Conservation (phyloP, 108 stramenopile genomes). For the Nitzschia sp. region DNA sequence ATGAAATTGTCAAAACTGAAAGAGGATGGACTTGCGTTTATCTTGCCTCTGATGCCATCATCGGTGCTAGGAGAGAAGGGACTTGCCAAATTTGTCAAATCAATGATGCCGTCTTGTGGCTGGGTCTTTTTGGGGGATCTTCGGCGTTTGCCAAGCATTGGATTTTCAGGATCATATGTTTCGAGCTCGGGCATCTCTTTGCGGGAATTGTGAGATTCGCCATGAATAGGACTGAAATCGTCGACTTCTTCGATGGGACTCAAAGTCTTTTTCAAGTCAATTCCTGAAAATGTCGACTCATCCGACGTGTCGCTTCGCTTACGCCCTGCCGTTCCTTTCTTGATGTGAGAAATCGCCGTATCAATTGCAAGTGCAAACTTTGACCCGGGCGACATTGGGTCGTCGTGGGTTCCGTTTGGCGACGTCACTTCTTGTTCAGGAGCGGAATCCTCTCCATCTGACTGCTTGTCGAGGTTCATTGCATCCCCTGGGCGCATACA, state of each 20-base stretch:
- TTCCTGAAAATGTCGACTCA: neutral
- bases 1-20: conserved; percentile 24
- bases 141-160: neutral
- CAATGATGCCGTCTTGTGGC: conserved; percentile 3
- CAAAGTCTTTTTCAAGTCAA: conserved; percentile 3
- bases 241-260: conserved; percentile 19
- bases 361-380: conserved; percentile 13
- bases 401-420: neutral
- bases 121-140: neutral
- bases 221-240: conserved; percentile 7
- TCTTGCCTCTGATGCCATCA: conserved; percentile 9
- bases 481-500: neutral
- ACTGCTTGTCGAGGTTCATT: neutral
- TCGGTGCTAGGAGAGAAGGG: conserved; percentile 15
- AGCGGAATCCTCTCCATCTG: neutral
- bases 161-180: neutral
- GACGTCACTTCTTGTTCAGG: neutral
- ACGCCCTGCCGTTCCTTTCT: neutral
- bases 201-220: neutral
- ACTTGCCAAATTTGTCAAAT: conserved; percentile 13
- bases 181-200: conserved; percentile 7
- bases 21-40: neutral
- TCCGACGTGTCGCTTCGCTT: neutral
- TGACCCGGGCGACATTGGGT: neutral
- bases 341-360: conserved; percentile 10